Evolutionary conservation across 2,329 filamentous ascomycete genomes (phyloP).

Genomic region (Colletotrichum viniferum): DNA sequence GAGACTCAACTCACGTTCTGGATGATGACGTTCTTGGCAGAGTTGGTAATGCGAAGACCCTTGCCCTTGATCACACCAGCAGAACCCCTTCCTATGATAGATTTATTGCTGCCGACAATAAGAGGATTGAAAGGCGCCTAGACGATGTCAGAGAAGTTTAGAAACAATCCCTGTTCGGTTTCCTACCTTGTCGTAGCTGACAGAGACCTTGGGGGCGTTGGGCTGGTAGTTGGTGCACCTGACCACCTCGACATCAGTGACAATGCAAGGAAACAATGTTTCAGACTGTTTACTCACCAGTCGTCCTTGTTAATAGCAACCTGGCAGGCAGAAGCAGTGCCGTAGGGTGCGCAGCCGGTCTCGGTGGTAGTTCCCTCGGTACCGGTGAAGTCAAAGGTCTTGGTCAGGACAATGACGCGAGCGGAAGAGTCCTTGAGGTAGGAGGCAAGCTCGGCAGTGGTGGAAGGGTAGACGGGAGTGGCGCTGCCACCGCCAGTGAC

Average conservation of each 20-base stretch:
- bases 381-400: conserved; percentile 59
- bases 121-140: conserved; percentile 54
- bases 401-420: conserved; percentile 62
- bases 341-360: conserved; percentile 63
- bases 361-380: conserved; percentile 57
- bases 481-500: conserved; percentile 66
- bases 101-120: conserved; percentile 61
- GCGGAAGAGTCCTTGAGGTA: conserved; percentile 60
- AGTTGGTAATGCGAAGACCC: conserved; percentile 53
- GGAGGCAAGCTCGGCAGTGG: conserved; percentile 58
- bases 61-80: conserved; percentile 62
- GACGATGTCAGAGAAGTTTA: not conserved
- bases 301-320: conserved; percentile 63
- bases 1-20: conserved; percentile 45
- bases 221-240: conserved; percentile 66
- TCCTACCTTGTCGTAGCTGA: conserved; percentile 43
- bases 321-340: conserved; percentile 53
- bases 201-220: conserved; percentile 49
- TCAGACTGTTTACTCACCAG: conserved; percentile 35
- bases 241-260: not conserved
- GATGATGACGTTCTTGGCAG: conserved; percentile 60
- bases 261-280: not conserved
- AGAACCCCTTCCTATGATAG: conserved; percentile 55
- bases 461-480: conserved; percentile 56
- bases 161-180: not conserved